phyloP scores from a whole-genome alignment of 768 basidiomycete genomes.

The Xerocomellus chrysenteron region DNA sequence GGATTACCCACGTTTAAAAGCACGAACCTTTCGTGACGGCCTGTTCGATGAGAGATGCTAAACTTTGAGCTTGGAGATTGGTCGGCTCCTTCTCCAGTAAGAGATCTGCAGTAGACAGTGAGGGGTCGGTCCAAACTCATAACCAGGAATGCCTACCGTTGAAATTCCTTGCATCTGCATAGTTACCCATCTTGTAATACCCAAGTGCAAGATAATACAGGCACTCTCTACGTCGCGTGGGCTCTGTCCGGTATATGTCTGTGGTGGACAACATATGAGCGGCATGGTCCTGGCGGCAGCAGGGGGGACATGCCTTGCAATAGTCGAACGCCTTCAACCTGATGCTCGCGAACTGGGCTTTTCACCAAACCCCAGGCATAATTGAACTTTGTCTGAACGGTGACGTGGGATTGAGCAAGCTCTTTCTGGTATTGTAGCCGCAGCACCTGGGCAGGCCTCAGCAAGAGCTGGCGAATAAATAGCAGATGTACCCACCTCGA shows the following conservation, averaged over 20 bases:
- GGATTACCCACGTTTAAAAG: background rate
- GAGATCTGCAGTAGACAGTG: conserved; percentile 50
- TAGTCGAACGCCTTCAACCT: conserved; percentile 88
- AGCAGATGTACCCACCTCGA: conserved; percentile 56
- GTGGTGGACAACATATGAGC: conserved; percentile 11
- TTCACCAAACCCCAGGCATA: conserved; percentile 97
- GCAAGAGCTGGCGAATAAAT: background rate
- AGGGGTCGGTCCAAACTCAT: background rate
- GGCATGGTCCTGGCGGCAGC: background rate
- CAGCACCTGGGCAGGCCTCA: conserved; percentile 58
- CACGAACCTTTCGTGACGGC: conserved; percentile 75
- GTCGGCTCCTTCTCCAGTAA: conserved; percentile 89
- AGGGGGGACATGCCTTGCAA: conserved; percentile 67
- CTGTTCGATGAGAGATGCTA: conserved; percentile 82
- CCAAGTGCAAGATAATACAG: conserved; percentile 95
- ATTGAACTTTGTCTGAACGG: conserved; percentile 96
- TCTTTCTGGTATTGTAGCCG: conserved; percentile 89
- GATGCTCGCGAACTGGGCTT: conserved; percentile 78
- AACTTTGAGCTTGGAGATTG: conserved; percentile 89
- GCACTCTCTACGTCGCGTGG: conserved; percentile 87
- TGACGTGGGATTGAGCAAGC: conserved; percentile 76
- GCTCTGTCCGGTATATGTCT: conserved; percentile 93
- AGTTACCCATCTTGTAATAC: conserved; percentile 96
- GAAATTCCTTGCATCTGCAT: conserved; percentile 87
- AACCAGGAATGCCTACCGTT: conserved; percentile 63